A percentile compares a stretch with the other conserved stretches of the same genome.
These are phyloP conservation scores for Calonectria leucothoes DNA, from an alignment of 2,329 filamentous ascomycete genomes.

Conservation along the genomic window DNA sequence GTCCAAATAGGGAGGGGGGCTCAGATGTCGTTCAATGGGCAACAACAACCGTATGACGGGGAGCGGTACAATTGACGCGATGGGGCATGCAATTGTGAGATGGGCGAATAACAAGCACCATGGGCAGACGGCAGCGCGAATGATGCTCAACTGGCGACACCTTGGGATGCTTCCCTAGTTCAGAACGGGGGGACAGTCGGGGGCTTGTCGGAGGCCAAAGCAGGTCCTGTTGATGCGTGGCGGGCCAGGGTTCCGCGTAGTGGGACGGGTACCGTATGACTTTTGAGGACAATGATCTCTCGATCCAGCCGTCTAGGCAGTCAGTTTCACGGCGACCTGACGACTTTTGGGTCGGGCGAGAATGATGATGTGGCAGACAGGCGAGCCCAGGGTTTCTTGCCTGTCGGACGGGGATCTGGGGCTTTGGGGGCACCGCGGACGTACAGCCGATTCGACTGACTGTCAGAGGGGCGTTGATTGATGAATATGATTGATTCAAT, in stretches of 20 bases:
- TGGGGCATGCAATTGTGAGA: constrained; percentile 33
- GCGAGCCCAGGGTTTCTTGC: constrained; percentile 26
- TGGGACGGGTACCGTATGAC: constrained; percentile 44
- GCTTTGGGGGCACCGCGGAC: constrained; percentile 29
- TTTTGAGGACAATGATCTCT: constrained; percentile 37
- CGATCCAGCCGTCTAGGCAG: constrained; percentile 32
- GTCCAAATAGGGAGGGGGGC: constrained; percentile 30
- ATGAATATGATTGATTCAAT: constrained; percentile 29
- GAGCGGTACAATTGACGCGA: constrained; percentile 35
- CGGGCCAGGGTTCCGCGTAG: constrained; percentile 33
- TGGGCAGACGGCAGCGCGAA: constrained; percentile 30
- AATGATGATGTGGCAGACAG: constrained; percentile 39
- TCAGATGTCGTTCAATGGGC: constrained; percentile 34
- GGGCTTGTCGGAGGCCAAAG: constrained; percentile 22
- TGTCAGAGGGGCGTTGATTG: constrained; percentile 23
- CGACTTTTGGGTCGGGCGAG: constrained; percentile 37
- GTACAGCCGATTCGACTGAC: constrained; percentile 32
- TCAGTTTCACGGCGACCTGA: constrained; percentile 37
- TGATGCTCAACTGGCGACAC: constrained; percentile 35
- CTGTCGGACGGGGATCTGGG: constrained; percentile 32
- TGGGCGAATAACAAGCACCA: constrained; percentile 33
- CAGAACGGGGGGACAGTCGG: constrained; percentile 16
- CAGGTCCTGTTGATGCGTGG: constrained; percentile 25
- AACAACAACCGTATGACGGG: constrained; percentile 41
- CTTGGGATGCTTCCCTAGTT: constrained; percentile 18